phyloP scores from a whole-genome alignment of 2,329 filamentous ascomycete genomes.

The Reticulascus tulasneorum region DNA sequence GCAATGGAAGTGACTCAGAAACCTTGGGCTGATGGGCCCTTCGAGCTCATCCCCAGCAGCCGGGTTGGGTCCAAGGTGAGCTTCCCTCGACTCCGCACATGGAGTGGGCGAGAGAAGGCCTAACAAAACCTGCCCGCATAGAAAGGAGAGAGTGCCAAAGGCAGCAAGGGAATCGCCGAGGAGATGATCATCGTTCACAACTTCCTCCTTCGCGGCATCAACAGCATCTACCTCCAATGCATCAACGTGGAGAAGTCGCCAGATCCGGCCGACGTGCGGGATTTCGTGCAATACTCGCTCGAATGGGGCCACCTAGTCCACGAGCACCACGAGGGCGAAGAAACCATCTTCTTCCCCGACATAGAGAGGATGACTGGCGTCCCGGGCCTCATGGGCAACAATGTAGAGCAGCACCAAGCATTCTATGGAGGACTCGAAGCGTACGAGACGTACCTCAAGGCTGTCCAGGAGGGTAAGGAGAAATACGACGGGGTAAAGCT shows the following conservation, averaged over 20 bases:
- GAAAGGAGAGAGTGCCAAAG: slow-evolving; percentile 16
- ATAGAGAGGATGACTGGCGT: slow-evolving; percentile 24
- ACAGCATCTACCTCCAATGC: slow-evolving; percentile 21
- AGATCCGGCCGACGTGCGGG: slow-evolving; percentile 17
- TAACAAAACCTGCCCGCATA: not conserved
- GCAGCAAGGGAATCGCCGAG: slow-evolving; percentile 17
- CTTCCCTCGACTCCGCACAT: not conserved
- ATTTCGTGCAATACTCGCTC: slow-evolving; percentile 24
- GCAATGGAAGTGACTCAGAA: no score
- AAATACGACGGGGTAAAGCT: slow-evolving; percentile 27
- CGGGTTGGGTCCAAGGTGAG: slow-evolving; percentile 19
- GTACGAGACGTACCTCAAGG: slow-evolving; percentile 27
- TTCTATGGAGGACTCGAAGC: slow-evolving; percentile 27
- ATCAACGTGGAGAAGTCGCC: slow-evolving; percentile 18
- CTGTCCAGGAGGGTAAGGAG: slow-evolving; percentile 21
- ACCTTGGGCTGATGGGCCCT: slow-evolving; percentile 30
- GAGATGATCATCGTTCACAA: slow-evolving; percentile 31
- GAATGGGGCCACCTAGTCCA: slow-evolving; percentile 19
- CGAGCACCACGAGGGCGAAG: slow-evolving; percentile 29
- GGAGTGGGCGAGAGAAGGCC: not conserved
- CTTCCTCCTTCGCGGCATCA: slow-evolving; percentile 22
- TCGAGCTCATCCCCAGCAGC: slow-evolving; percentile 23
- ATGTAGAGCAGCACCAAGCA: slow-evolving; percentile 28
- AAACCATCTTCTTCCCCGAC: slow-evolving; percentile 26
- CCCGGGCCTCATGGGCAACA: slow-evolving; percentile 24